Base-by-base conservation (phyloP, 1,284 basidiomycete genomes). In the Naganishia cerealis region DNA sequence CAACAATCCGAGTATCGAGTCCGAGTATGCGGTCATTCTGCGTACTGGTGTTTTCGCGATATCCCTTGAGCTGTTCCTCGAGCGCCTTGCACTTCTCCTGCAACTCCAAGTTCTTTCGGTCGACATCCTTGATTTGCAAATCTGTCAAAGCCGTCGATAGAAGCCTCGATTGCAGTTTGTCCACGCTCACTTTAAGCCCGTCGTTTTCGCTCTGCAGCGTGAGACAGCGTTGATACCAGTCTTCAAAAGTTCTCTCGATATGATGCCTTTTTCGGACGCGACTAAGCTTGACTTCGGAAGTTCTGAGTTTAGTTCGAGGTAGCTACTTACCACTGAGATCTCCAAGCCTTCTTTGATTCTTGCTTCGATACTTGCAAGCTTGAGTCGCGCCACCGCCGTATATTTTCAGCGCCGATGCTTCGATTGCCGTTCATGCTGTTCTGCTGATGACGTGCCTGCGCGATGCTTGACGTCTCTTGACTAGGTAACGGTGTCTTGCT, bases 191-290 rank as follows among this genome's bases (percentile, higher is more conserved):
- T 40, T 29, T 50, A n/a, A 63, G 48, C 18, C 16, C 9, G 7
- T 42, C 26, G 16, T 54, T 63, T 8, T 54, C 50, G 21, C 18
- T 29, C 21, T 39, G 61, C 21, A 54, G 39, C 5, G 38, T 15
- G 21, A 42, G 24, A 24, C 48, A 53, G 2, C 50, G 36, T 29
- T 18, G 50, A 15, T 38, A 40, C 16, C 39, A 16, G n/a, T 63
- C 61, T 29, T 18, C 24, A n/a, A 54, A 24, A 21, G 26, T 52
- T n/a, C 54, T 63, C 29, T 63, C 61, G 50, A 53, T 40, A 12
- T 53, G 50, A 1, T 36, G 26, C 43, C 61, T 63, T 3, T 24
- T 24, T 24, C 9, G 21, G 3, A 13, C 9, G 21, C 7, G 46
- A 50, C 7, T 50, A n/a, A 24, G 46, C 46, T 24, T 13, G 3